These are phyloP conservation scores for Aspergillus incahuasiensis DNA, from an alignment of 495 filamentous ascomycete genomes.

Conservation along the genomic window DNA sequence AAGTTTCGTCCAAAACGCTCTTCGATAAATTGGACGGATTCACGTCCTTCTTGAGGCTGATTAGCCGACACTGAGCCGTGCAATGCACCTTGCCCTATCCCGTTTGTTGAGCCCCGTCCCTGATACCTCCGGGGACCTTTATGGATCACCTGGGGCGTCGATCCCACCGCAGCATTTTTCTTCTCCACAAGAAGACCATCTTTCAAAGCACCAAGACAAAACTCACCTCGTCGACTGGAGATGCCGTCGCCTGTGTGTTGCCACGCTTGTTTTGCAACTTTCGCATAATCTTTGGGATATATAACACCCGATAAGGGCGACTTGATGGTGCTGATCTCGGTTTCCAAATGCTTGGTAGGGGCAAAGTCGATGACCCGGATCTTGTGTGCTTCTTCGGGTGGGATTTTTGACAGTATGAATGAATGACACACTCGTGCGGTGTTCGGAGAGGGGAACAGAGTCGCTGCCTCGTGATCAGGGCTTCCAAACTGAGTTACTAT, in stretches of 20 bases:
- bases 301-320: constrained; percentile 69
- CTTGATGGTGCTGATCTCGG: constrained; percentile 26
- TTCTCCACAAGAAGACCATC: constrained; percentile 62
- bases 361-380: constrained; percentile 67
- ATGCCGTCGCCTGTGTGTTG: constrained; percentile 95
- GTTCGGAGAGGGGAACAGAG: constrained; percentile 70
- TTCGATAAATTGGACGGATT: constrained; percentile 79
- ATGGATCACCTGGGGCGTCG: constrained; percentile 40
- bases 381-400: constrained; percentile 39
- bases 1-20: constrained; percentile 93
- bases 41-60: constrained; percentile 48
- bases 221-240: constrained; percentile 87
- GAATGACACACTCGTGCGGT: constrained; percentile 63
- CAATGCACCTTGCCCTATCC: constrained; percentile 14
- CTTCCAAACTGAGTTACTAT: constrained; percentile 61
- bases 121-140: constrained; percentile 73
- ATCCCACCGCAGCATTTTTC: constrained; percentile 22
- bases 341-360: constrained; percentile 39
- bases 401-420: constrained; percentile 62
- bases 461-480: constrained; percentile 57
- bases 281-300: constrained; percentile 58
- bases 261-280: constrained; percentile 85
- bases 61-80: constrained; percentile 10
- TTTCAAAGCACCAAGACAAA: constrained; percentile 68
- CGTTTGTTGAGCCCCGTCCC: constrained; percentile 45